These are phyloP conservation scores for Wickerhamiella pararugosa DNA, from an alignment of 1,139 yeast species.

Conservation along the genomic window DNA sequence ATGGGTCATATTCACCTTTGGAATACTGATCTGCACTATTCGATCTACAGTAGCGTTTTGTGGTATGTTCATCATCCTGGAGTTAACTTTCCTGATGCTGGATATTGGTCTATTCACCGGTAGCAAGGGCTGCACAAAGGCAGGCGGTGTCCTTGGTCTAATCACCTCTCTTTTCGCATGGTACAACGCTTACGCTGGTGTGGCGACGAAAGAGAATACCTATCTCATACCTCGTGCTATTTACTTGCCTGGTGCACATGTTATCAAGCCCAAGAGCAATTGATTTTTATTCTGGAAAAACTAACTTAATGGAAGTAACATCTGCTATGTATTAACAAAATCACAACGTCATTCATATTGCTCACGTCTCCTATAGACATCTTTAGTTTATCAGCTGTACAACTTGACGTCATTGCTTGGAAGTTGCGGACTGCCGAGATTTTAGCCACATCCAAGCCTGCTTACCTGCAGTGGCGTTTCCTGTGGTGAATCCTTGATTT, in stretches of 20 bases:
- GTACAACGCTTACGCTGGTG: constrained; percentile 89
- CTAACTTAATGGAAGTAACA: too few species aligned
- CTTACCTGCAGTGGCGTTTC: too few species aligned
- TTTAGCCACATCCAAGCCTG: too few species aligned
- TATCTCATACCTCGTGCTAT: constrained; percentile 42
- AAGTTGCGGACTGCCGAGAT: too few species aligned
- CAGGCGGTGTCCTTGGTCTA: constrained; percentile 74
- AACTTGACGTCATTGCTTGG: too few species aligned
- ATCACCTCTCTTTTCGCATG: constrained; percentile 68
- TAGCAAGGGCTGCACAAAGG: constrained; percentile 33
- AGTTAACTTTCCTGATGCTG: constrained; percentile 52
- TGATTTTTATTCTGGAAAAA: too few species aligned
- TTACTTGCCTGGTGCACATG: constrained; percentile 21
- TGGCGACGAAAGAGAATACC: constrained; percentile 53
- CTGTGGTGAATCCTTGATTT: not conserved
- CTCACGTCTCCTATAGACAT: too few species aligned
- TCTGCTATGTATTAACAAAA: too few species aligned
- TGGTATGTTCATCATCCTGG: constrained; percentile 45
- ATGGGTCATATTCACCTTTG: constrained; percentile 67
- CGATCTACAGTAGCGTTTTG: constrained; percentile 76
- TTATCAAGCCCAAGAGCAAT: too few species aligned
- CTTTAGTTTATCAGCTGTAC: too few species aligned
- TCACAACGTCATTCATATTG: too few species aligned
- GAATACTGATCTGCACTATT: constrained; percentile 50
- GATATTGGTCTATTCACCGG: constrained; percentile 39